Conservation (phyloP, 805 yeast genomes). For the Ascoidea asiatica region DNA sequence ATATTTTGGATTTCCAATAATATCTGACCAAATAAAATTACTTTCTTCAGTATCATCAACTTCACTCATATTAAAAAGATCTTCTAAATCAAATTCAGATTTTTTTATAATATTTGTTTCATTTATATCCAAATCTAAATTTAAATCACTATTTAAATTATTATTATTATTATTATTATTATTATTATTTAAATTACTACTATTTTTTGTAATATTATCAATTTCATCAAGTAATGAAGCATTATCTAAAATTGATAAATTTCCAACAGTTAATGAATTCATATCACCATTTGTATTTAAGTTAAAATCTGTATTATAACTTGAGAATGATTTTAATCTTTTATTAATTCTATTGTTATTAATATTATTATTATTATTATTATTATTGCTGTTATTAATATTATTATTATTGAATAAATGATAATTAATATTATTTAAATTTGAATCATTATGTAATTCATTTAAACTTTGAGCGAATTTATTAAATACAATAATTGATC, state of each 20-base stretch:
- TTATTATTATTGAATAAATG: not conserved
- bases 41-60: slow-evolving; percentile 63
- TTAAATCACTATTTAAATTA: slow-evolving; percentile 3
- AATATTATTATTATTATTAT: too few relatives aligned
- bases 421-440: too few relatives aligned
- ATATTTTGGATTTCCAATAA: slow-evolving; percentile 15
- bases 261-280: not conserved
- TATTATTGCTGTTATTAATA: too few relatives aligned
- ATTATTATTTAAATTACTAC: slow-evolving; percentile 12
- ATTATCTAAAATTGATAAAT: not conserved
- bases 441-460: not conserved
- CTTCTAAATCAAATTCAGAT: slow-evolving; percentile 49
- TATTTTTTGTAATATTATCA: too few relatives aligned
- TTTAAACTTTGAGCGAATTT: not conserved
- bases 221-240: too few relatives aligned
- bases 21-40: slow-evolving; percentile 5
- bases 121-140: too few relatives aligned
- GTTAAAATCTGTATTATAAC: not conserved
- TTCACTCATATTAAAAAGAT: slow-evolving; percentile 77
- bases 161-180: slow-evolving; percentile 13
- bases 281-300: too few relatives aligned
- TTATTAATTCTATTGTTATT: too few relatives aligned
- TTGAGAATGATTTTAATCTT: not conserved
- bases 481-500: slow-evolving; percentile 48
- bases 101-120: not conserved